Percentiles rank a stretch among this genome's conserved stretches.
Conservation (phyloP, 495 filamentous ascomycete species). For the Trichocladium uniseriatum region DNA sequence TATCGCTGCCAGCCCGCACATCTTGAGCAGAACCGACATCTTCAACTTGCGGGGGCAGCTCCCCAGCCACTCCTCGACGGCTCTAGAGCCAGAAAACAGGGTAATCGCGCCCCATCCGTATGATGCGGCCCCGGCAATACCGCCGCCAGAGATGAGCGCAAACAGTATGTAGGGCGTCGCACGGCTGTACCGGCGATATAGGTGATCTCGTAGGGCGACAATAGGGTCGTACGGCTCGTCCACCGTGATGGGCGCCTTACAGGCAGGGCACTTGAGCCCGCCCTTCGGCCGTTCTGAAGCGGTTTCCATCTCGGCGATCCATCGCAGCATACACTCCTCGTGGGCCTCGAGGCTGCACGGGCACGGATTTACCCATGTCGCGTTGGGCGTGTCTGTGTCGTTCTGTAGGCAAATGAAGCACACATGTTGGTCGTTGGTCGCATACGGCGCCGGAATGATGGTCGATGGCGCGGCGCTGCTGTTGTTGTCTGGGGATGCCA, state of each 20-base stretch:
- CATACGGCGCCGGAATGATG: constrained; percentile 9
- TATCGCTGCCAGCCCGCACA: constrained; percentile 24
- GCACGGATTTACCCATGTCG: constrained; percentile 78
- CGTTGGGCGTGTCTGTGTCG: constrained; percentile 51
- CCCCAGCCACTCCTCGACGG: constrained; percentile 20
- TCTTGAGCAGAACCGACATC: constrained; percentile 3
- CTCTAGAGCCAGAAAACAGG: constrained; percentile 30
- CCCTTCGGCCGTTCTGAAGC: constrained; percentile 41
- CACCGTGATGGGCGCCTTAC: constrained; percentile 70
- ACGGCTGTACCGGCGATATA: constrained; percentile 46
- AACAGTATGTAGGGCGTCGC: constrained; percentile 51
- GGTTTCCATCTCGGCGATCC: constrained; percentile 73
- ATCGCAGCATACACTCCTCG: constrained; percentile 80
- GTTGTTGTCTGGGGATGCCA: background rate
- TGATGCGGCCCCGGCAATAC: constrained; percentile 34
- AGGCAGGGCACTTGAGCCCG: constrained; percentile 75
- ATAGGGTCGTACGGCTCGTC: constrained; percentile 60
- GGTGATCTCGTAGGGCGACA: constrained; percentile 46
- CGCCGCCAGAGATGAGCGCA: constrained; percentile 44
- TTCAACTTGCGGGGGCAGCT: background rate
- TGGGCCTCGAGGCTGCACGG: constrained; percentile 84
- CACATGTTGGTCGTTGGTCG: constrained; percentile 42
- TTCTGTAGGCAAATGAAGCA: constrained; percentile 95
- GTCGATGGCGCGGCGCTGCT: background rate
- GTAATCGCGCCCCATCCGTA: constrained; percentile 31